Conservation (phyloP, 2,329 filamentous ascomycete species). For the Alternaria brassicicola region DNA sequence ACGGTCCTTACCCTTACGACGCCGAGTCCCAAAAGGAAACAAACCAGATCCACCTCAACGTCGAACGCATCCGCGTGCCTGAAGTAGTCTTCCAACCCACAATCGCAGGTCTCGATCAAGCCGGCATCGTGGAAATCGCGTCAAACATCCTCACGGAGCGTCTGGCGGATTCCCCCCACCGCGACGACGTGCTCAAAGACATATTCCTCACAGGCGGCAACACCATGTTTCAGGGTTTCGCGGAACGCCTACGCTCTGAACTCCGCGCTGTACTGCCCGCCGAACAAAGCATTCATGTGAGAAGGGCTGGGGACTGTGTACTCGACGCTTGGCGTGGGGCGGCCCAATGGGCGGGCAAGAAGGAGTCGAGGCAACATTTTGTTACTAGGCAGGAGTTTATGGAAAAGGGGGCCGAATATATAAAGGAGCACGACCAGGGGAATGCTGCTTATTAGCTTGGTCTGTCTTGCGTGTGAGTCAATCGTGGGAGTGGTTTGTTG, state of each 20-base stretch:
- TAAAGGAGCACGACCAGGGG: conserved; percentile 69
- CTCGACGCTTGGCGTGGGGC: conserved; percentile 95
- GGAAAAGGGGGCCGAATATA: conserved; percentile 92
- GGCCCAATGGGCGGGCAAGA: conserved; percentile 75
- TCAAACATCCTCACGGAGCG: conserved; percentile 88
- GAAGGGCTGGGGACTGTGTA: conserved; percentile 75
- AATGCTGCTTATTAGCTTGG: conserved; percentile 41
- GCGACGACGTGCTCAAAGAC: conserved; percentile 77
- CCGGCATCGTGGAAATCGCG: conserved; percentile 89
- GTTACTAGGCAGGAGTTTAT: conserved; percentile 82
- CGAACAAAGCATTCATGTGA: conserved; percentile 69
- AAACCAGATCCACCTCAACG: conserved; percentile 92
- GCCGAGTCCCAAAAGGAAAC: conserved; percentile 77
- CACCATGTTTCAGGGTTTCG: conserved; percentile 83
- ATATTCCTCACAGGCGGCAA: conserved; percentile 96
- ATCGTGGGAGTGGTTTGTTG: not conserved
- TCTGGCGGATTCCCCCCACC: conserved; percentile 62
- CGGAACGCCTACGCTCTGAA: conserved; percentile 77
- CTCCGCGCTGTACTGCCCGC: conserved; percentile 75
- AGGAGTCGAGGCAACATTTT: conserved; percentile 66
- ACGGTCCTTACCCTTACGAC: conserved; percentile 87
- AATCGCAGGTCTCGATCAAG: conserved; percentile 91
- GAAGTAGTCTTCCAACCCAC: conserved; percentile 92
- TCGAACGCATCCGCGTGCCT: conserved; percentile 91
- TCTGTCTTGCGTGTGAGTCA: not conserved